phyloP scores from a whole-genome alignment of 768 basidiomycete species.

The Boletus pseudo-olivaceus region DNA sequence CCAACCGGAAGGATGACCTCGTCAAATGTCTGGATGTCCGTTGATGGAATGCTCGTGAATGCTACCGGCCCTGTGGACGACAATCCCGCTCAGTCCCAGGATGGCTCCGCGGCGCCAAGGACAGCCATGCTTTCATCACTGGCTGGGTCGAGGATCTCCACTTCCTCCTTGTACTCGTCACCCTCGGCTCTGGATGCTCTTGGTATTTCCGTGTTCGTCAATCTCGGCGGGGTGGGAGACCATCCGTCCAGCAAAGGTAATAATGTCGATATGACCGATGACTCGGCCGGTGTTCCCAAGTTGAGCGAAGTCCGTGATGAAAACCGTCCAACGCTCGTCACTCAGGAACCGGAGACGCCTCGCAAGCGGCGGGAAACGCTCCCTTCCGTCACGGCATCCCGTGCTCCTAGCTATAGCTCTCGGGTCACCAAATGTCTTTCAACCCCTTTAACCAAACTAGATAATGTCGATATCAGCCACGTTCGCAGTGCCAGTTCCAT shows the following conservation, averaged over 20 bases:
- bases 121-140: neutral
- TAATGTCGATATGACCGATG: neutral
- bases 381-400: conserved; percentile 1
- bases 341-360: neutral
- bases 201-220: conserved; percentile 16
- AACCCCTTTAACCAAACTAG: conserved; percentile 15
- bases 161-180: conserved; percentile 12
- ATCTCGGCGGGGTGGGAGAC: conserved; percentile 6
- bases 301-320: neutral
- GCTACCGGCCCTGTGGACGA: conserved; percentile 13
- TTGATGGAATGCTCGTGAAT: conserved; percentile 16
- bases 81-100: neutral
- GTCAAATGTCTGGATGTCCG: conserved; percentile 24
- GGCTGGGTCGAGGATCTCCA: neutral
- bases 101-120: neutral
- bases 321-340: neutral
- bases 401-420: neutral
- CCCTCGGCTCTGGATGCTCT: conserved; percentile 16
- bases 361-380: conserved; percentile 15
- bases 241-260: neutral
- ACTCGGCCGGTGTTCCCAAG: neutral
- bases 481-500: conserved; percentile 18
- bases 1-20: conserved; percentile 12
- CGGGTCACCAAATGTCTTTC: conserved; percentile 13
- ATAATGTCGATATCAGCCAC: conserved; percentile 11